A percentile compares a stretch with the other conserved stretches of the same genome.
Conservation (phyloP, 768 basidiomycete genomes). For the Pulveroboletus frians region DNA sequence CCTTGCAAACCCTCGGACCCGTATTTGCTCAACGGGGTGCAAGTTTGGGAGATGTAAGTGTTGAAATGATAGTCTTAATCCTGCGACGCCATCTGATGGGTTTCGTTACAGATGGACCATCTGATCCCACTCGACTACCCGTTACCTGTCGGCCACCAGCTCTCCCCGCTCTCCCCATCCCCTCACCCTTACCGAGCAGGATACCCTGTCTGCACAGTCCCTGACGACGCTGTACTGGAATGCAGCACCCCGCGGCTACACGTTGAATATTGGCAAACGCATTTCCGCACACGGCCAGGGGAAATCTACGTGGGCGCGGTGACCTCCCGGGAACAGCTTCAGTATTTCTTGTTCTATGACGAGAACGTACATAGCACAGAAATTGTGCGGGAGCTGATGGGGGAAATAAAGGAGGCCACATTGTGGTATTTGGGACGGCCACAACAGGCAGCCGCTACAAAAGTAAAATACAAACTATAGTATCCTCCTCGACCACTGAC, state of each 20-base stretch:
- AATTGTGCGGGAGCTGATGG: constrained; percentile 39
- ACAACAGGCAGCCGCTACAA: not conserved
- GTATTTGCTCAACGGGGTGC: constrained; percentile 19
- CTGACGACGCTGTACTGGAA: not conserved
- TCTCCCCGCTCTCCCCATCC: not conserved
- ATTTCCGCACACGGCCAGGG: constrained; percentile 33
- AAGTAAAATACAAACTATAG: not conserved
- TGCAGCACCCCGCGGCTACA: not conserved
- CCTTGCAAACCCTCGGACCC: constrained; percentile 7
- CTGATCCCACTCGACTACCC: constrained; percentile 6
- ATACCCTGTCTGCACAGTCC: not conserved
- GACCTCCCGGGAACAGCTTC: constrained; percentile 31
- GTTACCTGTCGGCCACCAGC: not conserved
- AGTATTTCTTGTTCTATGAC: constrained; percentile 36
- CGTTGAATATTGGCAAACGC: constrained; percentile 7
- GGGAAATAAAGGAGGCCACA: constrained; percentile 34
- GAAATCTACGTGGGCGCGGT: constrained; percentile 40
- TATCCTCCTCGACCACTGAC: not conserved
- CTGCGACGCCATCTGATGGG: not conserved
- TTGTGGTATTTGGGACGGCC: constrained; percentile 15
- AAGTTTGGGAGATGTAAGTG: constrained; percentile 4
- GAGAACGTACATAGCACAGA: constrained; percentile 37
- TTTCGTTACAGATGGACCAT: not conserved
- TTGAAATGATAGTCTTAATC: not conserved
- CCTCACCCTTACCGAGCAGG: not conserved